Evolutionary conservation across 495 filamentous ascomycete species (phyloP), one percentile per base, ranked within the genome.

Genomic region (Hypoxylon crocopeplum): DNA sequence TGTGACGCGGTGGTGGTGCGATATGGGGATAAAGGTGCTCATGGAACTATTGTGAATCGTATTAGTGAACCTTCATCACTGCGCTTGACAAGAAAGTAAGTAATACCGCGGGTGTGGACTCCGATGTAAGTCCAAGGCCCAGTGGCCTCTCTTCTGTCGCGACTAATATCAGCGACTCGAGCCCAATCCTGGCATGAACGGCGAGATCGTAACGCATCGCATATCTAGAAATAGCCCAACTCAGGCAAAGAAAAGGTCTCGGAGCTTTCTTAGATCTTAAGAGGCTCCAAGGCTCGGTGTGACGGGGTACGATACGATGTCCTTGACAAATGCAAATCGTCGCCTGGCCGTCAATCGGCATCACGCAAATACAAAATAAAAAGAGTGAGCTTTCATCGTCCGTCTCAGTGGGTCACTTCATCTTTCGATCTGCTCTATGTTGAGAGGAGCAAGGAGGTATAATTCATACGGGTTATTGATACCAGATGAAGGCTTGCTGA

Each of bases 381-480:
- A 4, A 27, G n/a, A n/a, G n/a, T n/a, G n/a, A n/a, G n/a, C 8
- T 8, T 27, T 8, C 15, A 38, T 16, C 15, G 3, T 1, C 22
- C 16, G 16, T 32, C 20, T n/a, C 1, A 15, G 11, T 4, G 20
- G 20, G 24, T 62, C 51, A 62, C 45, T 24, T 62, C 51, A 48
- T 36, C 45, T 30, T 16, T 55, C 30, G 13, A 19, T 44, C 22
- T 33, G 27, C 33, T 53, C 48, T 36, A 48, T 29, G 59, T 37
- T 29, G 48, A 63, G 27, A 24, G 27, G 47, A 41, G 27, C 5
- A 48, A 27, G 11, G 15, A 49, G 17, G 30, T 64, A 39, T 33
- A 54, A 33, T 59, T 46, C 15, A 54, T 59, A 16, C 17, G 54
- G 42, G 32, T 47, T 50, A 55, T 45, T 48, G 16, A 49, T 50